A percentile compares a stretch with the other conserved stretches of the same genome.
phyloP scores from a whole-genome alignment of 768 basidiomycete species.

The Leucocoprinus leucothites region DNA sequence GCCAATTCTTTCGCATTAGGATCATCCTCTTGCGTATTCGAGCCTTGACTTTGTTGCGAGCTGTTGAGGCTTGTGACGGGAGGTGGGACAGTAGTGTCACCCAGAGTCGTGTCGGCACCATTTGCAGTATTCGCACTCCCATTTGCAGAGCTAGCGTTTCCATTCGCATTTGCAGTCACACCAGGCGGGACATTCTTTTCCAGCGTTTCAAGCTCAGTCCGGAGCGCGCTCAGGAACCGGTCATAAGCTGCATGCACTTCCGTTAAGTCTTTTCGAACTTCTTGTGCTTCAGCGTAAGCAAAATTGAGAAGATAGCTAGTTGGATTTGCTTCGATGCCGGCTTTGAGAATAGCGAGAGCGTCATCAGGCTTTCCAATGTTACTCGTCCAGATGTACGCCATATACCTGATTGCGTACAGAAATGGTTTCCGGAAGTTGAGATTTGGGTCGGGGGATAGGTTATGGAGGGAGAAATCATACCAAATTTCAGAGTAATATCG shows the following conservation, averaged over 20 bases:
- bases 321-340: slow-evolving; percentile 87
- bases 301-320: slow-evolving; percentile 86
- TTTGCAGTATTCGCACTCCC: slow-evolving; percentile 33
- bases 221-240: slow-evolving; percentile 65
- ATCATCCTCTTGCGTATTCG: slow-evolving; percentile 52
- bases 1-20: slow-evolving; percentile 51
- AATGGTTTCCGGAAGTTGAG: slow-evolving; percentile 1
- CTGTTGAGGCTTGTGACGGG: neutral
- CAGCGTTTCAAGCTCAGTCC: slow-evolving; percentile 57
- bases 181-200: slow-evolving; percentile 40
- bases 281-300: slow-evolving; percentile 76
- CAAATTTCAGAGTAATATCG: slow-evolving; percentile 95
- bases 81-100: neutral
- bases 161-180: slow-evolving; percentile 7
- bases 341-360: slow-evolving; percentile 72
- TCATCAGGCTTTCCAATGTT: slow-evolving; percentile 79
- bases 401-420: slow-evolving; percentile 59
- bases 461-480: slow-evolving; percentile 36
- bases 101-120: neutral
- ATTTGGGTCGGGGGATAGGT: neutral
- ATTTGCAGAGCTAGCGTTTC: neutral
- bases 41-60: slow-evolving; percentile 7
- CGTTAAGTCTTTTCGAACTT: slow-evolving; percentile 51
- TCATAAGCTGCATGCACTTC: slow-evolving; percentile 75
- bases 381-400: slow-evolving; percentile 84